Conservation (phyloP, 345 rosid species). For the Camelina neglecta region DNA sequence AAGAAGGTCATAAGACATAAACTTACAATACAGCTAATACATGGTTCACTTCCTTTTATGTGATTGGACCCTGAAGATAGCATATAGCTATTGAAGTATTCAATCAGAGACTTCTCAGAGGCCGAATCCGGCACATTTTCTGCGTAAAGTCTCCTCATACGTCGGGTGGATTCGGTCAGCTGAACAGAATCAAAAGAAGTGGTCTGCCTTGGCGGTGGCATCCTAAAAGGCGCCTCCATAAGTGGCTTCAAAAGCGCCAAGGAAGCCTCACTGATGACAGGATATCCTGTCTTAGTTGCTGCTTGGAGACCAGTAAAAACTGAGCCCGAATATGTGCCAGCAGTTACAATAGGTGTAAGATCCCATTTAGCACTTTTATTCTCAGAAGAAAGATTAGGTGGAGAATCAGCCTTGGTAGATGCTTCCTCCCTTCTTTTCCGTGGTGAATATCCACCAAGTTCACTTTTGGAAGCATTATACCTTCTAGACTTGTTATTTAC, state of each 20-base stretch:
- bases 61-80: slow-evolving; percentile 70
- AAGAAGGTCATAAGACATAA: slow-evolving; percentile 34
- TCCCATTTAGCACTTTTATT: slow-evolving; percentile 87
- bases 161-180: slow-evolving; percentile 85
- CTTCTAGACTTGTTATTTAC: slow-evolving; percentile 58
- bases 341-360: slow-evolving; percentile 56
- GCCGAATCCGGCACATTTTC: slow-evolving; percentile 82
- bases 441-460: slow-evolving; percentile 96
- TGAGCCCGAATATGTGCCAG: slow-evolving; percentile 44
- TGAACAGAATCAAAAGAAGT: slow-evolving; percentile 70
- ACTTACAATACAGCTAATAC: slow-evolving; percentile 93
- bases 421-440: slow-evolving; percentile 78
- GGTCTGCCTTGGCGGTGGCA: slow-evolving; percentile 47
- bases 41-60: slow-evolving; percentile 72
- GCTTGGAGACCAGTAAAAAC: slow-evolving; percentile 52
- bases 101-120: slow-evolving; percentile 79
- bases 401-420: slow-evolving; percentile 72
- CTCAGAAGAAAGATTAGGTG: slow-evolving; percentile 66
- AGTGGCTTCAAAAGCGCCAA: slow-evolving; percentile 51
- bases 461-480: slow-evolving; percentile 61
- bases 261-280: slow-evolving; percentile 51
- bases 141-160: slow-evolving; percentile 84
- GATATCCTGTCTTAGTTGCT: slow-evolving; percentile 49
- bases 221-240: slow-evolving; percentile 47
- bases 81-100: slow-evolving; percentile 66